Evolutionary conservation across 2,329 filamentous ascomycete genomes (phyloP).

Genomic region (Colletotrichum lindemuthianum): DNA sequence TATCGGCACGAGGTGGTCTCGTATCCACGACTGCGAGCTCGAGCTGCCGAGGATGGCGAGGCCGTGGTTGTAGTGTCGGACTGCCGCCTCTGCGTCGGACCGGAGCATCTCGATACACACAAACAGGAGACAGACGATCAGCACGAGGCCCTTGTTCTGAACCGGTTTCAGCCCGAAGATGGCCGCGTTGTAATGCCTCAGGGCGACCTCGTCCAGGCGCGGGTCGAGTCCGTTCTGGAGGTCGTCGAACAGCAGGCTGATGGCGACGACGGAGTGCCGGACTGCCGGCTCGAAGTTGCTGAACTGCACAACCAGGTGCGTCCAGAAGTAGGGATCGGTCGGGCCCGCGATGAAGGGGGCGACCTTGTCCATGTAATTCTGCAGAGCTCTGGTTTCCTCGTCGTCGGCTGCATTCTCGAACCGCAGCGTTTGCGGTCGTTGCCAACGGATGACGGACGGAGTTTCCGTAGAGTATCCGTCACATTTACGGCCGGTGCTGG

Average conservation of each 20-base stretch:
- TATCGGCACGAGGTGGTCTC: conserved; percentile 13
- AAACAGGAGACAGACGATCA: conserved; percentile 11
- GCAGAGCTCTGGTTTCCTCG: conserved; percentile 20
- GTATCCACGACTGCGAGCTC: background rate
- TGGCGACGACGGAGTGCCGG: conserved; percentile 23
- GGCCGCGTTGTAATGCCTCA: conserved; percentile 35
- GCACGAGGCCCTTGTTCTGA: conserved; percentile 1
- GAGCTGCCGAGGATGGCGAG: conserved; percentile 16
- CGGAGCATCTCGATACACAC: conserved; percentile 21
- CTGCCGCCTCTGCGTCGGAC: background rate
- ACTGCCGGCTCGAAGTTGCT: conserved; percentile 18
- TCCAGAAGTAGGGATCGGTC: conserved; percentile 33
- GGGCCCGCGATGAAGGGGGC: conserved; percentile 27
- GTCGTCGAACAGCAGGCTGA: conserved; percentile 36
- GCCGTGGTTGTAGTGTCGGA: conserved; percentile 14
- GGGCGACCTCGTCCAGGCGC: conserved; percentile 7
- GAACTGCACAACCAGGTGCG: conserved; percentile 31
- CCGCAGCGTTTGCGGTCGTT: conserved; percentile 12
- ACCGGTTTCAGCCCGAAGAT: conserved; percentile 11
- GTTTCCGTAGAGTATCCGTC: conserved; percentile 57
- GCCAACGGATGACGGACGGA: conserved; percentile 8
- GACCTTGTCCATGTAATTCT: conserved; percentile 15
- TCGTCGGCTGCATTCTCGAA: background rate
- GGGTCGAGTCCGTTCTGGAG: background rate
- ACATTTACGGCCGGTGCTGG: conserved; percentile 64